Percentiles rank a stretch among this genome's conserved stretches.
phyloP scores from a whole-genome alignment of 495 filamentous ascomycete species.

The Chaetomidium leptoderma region DNA sequence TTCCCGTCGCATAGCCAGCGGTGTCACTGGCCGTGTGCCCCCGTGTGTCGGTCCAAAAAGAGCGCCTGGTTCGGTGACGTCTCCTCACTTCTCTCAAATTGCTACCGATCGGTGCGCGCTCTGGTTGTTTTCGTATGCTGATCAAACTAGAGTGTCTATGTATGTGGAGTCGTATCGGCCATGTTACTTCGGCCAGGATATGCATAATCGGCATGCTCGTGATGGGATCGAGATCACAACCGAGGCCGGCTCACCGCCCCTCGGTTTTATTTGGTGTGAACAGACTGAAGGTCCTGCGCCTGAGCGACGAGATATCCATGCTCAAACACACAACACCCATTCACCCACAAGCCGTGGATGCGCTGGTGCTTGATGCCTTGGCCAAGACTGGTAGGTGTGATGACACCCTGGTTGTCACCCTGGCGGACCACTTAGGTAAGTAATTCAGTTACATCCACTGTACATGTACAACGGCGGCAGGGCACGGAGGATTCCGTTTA shows the following conservation, averaged over 20 bases:
- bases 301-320: background rate
- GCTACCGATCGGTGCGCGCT: background rate
- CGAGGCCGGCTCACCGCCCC: background rate
- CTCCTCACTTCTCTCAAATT: background rate
- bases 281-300: background rate
- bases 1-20: conserved; percentile 7
- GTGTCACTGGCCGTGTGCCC: background rate
- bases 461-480: background rate
- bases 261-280: background rate
- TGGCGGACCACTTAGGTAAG: background rate
- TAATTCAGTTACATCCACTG: too few relatives aligned
- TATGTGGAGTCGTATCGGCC: conserved; percentile 7
- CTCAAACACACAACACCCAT: background rate
- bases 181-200: conserved; percentile 1
- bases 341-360: background rate
- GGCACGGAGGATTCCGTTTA: conserved; percentile 1
- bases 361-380: background rate
- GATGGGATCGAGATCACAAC: background rate
- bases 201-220: conserved; percentile 7
- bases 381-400: background rate
- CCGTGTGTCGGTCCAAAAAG: background rate
- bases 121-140: background rate
- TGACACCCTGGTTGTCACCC: background rate
- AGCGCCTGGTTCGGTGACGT: background rate
- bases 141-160: conserved; percentile 3